These are phyloP conservation scores for Leccinum disarticulatum DNA, from an alignment of 768 basidiomycete genomes.

Conservation along the genomic window DNA sequence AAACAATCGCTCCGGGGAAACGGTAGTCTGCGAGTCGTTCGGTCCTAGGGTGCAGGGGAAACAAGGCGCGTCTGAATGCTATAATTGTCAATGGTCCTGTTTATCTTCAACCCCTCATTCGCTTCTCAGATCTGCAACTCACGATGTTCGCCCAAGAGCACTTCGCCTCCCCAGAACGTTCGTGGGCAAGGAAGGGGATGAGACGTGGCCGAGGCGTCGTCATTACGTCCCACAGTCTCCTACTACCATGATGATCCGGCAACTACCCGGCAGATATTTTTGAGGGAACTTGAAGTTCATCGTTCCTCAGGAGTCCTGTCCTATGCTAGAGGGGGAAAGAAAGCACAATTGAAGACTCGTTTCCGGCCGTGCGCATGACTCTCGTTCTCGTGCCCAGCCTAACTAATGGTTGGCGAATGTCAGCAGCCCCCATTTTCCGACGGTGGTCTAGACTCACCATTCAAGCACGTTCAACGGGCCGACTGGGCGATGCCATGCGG, in stretches of 20 bases:
- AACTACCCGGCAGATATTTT: not conserved
- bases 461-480: not conserved
- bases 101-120: conserved; percentile 3
- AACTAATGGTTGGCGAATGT: not conserved
- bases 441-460: not conserved
- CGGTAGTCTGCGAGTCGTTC: not conserved
- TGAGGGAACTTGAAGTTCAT: not conserved
- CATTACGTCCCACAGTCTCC: conserved; percentile 9
- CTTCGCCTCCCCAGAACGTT: not conserved
- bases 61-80: not conserved
- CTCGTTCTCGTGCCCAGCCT: not conserved
- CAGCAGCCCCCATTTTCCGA: not conserved
- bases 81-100: not conserved
- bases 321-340: not conserved
- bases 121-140: conserved; percentile 3
- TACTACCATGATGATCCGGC: not conserved
- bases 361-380: not conserved
- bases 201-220: not conserved
- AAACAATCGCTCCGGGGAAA: not conserved
- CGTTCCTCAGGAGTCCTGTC: conserved; percentile 7
- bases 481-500: not conserved
- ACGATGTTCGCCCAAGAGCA: not conserved
- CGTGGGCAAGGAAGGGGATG: not conserved
- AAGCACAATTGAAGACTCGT: not conserved
- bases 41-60: not conserved